Evolutionary conservation across 805 yeast genomes (phyloP), one percentile per base, ranked within the genome.

Genomic region (Candida vaughaniae): DNA sequence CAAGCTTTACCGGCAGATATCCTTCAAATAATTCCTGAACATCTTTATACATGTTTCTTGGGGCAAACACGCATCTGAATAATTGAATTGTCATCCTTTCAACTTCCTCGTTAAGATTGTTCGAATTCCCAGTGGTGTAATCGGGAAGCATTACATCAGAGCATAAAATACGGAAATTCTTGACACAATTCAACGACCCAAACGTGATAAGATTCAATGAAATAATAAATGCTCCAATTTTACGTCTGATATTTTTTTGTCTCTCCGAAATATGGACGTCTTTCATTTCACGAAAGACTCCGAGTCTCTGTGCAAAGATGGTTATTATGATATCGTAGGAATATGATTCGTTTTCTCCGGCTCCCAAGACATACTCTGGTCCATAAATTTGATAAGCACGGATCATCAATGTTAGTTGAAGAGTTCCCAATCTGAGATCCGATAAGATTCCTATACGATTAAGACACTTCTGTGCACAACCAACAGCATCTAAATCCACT

Each of bases 401-500:
- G 66, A 78, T 66, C 39, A 75, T 58, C 22, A 78, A 41, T 6
- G 75, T 69, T 48, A 77, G 74, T 48, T 78, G 83, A 41, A 80
- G 57, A 15, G 77, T 63, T 0, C 71, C 64, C 19, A 80, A 46
- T 11, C 77, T 69, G 29, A 75, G 66, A 39, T 69, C 59, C 25
- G 47, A 49, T 14, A 53, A 42, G 12, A 55, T 38, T 25, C 62
- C 57, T 32, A 65, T 59, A 36, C 53, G 63, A 39, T 55, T 56
- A 14, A 65, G 47, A 32, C 71, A 66, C 9, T 45, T 22, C 23
- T 36, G 39, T 4, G 39, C 35, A 14, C 29, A 16, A 31, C 29
- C 32, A 4, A 36, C 18, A 6, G 25, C 16, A 8, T 22, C 25
- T 5, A 36, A 18, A 10, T 26, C 35, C 3, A 36, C 18, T n/a